Evolutionary conservation across 305 asterid species (phyloP).

Genomic region (Fraxinus baroniana): DNA sequence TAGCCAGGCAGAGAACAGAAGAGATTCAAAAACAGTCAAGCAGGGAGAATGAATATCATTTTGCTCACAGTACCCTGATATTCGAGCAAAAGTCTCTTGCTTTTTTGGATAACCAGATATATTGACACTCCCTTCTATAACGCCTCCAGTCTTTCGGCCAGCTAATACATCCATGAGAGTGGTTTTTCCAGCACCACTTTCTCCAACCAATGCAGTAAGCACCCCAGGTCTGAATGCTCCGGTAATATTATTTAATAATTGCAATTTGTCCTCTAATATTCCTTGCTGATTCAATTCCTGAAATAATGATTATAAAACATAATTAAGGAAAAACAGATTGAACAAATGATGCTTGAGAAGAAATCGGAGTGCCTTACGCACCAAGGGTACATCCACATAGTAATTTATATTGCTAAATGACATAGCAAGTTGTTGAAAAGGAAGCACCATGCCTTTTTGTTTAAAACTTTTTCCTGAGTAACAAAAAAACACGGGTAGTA

Average conservation of each 20-base stretch:
- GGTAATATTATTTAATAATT: conserved; percentile 70
- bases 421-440: conserved; percentile 86
- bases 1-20: conserved; percentile 88
- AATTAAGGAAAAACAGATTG: conserved; percentile 19
- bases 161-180: conserved; percentile 89
- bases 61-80: conserved; percentile 88
- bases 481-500: conserved; percentile 8
- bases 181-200: conserved; percentile 85
- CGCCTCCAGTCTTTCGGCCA: conserved; percentile 81
- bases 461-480: conserved; percentile 79
- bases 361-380: conserved; percentile 35
- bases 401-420: conserved; percentile 78
- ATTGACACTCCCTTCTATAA: conserved; percentile 59
- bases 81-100: conserved; percentile 81
- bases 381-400: conserved; percentile 88
- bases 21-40: conserved; percentile 84
- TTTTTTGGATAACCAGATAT: conserved; percentile 75
- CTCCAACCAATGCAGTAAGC: conserved; percentile 83
- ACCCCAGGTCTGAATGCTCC: conserved; percentile 85
- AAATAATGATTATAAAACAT: conserved; percentile 23
- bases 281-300: conserved; percentile 96
- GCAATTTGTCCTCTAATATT: conserved; percentile 68
- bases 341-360: conserved; percentile 14
- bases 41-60: conserved; percentile 93
- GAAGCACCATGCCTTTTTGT: conserved; percentile 88